Base-by-base conservation (phyloP, 768 basidiomycete genomes). In the Kwoniella newhampshirensis region DNA sequence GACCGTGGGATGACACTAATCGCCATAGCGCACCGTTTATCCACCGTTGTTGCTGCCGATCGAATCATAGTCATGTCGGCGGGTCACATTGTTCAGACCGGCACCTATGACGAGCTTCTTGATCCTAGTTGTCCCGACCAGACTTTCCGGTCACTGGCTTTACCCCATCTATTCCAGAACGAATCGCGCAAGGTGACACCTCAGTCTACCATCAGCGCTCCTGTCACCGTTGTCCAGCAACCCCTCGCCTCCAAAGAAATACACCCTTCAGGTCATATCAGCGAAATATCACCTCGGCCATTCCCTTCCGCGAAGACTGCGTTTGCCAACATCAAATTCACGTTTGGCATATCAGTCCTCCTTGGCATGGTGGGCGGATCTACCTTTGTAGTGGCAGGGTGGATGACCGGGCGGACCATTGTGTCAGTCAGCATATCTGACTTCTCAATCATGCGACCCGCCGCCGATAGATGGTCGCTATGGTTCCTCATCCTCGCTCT, bases 401-500 rank as follows among this genome's bases (percentile, higher is more conserved):
- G 60, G 57, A 47, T 76, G 28, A 57, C 64, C 18, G 75, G 75
- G n/a, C 54, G 64, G 23, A 71, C 58, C 5, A 58, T 75, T 23
- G 43, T 59, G 23, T 56, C 61, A 3, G 37, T 72, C 32, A 52
- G 44, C 23, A 68, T 60, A 15, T 51, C 61, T 13, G 58, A 67
- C 39, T 7, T 59, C 17, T 18, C 26, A 6, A 20, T 47, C 23
- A 52, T 71, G 57, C 36, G 64, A 8, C 35, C 41, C 1, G 49
- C 48, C 4, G 58, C 59, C 4, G 56, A 70, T n/a, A 52, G 58
- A 15, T 75, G 67, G 64, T 65, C 70, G 2, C 44, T 72, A 17
- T 72, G 65, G 64, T 75, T 75, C 65, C 60, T 75, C 30, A 48
- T 72, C n/a, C 57, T 73, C 23, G 64, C 73, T 23, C 39, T 75